Percentiles rank a stretch among this genome's conserved stretches.
Conservation (phyloP, 345 rosid species). For the Citrus sinensis region DNA sequence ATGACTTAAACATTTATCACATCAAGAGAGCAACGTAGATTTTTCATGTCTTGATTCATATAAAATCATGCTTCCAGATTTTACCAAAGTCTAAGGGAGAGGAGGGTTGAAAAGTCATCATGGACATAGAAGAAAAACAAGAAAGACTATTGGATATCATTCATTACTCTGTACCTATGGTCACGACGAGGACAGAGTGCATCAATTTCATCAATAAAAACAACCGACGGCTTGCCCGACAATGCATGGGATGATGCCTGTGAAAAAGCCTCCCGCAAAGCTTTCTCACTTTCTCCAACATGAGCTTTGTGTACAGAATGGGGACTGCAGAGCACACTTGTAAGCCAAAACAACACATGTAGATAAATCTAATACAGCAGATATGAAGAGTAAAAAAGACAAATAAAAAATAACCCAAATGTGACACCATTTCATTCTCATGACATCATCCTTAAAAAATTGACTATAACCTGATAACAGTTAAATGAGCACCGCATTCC, state of each 20-base stretch:
- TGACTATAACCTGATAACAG: constrained; percentile 55
- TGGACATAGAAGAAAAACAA: background rate
- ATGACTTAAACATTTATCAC: background rate
- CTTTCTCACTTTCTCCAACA: constrained; percentile 88
- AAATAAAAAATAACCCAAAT: background rate
- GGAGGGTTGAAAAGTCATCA: background rate
- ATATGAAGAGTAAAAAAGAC: background rate
- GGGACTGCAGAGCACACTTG: constrained; percentile 41
- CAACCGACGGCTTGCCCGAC: constrained; percentile 66
- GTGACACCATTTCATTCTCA: background rate
- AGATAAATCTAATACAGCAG: background rate
- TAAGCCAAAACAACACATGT: constrained; percentile 11
- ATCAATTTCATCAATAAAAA: constrained; percentile 91
- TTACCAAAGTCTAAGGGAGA: background rate
- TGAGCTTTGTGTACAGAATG: constrained; percentile 73
- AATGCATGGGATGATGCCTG: constrained; percentile 65
- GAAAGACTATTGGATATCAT: background rate
- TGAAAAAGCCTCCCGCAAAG: constrained; percentile 71
- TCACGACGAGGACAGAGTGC: constrained; percentile 81
- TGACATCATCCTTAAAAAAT: background rate
- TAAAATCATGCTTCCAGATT: background rate
- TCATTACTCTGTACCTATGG: constrained; percentile 45
- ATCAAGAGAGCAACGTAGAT: background rate
- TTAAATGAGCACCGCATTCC: constrained; percentile 78
- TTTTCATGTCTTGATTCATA: background rate